Percentiles rank a stretch among this genome's conserved stretches.
phyloP scores from a whole-genome alignment of 176 grass and related monocot species.

The Oryza brachyantha region DNA sequence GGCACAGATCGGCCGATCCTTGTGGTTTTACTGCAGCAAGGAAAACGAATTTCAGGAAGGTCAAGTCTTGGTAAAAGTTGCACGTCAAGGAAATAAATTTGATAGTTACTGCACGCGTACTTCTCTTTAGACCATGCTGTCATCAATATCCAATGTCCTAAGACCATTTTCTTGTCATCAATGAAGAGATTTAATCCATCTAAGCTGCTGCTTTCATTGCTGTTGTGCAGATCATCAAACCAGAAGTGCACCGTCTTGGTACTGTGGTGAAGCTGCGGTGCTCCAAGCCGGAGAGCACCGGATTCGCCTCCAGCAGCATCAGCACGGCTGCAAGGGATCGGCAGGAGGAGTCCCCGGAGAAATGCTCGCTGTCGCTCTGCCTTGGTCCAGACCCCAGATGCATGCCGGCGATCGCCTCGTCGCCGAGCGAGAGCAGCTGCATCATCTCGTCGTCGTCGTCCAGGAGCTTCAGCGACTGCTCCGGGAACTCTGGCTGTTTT shows the following conservation, averaged over 20 bases:
- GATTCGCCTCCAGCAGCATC: constrained; percentile 3
- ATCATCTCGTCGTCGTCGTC: constrained; percentile 36
- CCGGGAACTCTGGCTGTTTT: constrained; percentile 33
- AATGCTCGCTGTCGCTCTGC: constrained; percentile 61
- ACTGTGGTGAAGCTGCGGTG: not conserved
- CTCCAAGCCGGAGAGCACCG: constrained; percentile 9
- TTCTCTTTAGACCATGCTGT: not conserved
- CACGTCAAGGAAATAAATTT: constrained; percentile 7
- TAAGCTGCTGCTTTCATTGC: constrained; percentile 7
- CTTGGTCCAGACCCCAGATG: constrained; percentile 42
- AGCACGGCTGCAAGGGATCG: not conserved
- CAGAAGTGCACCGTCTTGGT: constrained; percentile 21
- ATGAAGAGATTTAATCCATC: not conserved
- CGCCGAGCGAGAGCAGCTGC: constrained; percentile 60
- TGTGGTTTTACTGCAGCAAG: constrained; percentile 3
- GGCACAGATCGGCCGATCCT: constrained; percentile 5
- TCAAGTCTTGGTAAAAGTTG: constrained; percentile 12
- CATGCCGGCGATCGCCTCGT: constrained; percentile 15
- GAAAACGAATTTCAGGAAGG: not conserved
- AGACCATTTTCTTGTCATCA: not conserved
- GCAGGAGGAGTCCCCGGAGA: not conserved
- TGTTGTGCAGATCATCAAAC: constrained; percentile 35
- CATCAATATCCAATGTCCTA: not conserved
- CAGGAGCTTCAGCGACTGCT: constrained; percentile 57
- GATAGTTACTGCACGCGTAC: not conserved